These are phyloP conservation scores for Neoboletus brunneissimus DNA, from an alignment of 768 basidiomycete species.

Conservation along the genomic window DNA sequence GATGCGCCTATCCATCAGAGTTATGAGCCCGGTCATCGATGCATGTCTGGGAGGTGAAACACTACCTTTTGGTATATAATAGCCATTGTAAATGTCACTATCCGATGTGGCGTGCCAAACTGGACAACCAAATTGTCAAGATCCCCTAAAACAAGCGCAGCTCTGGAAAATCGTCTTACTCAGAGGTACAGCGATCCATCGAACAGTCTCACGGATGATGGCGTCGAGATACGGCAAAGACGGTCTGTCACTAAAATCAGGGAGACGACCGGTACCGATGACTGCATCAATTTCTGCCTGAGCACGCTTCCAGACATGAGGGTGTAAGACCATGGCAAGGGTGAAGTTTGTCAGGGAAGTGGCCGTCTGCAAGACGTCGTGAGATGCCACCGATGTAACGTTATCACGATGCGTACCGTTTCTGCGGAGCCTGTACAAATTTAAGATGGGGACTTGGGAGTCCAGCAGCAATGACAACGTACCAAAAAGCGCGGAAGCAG, in stretches of 20 bases:
- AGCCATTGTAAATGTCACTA: conserved; percentile 27
- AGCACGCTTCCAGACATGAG: neutral
- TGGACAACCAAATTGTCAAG: neutral
- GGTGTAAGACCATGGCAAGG: neutral
- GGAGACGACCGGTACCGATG: neutral
- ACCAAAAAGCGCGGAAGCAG: neutral
- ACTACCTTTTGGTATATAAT: conserved; percentile 33
- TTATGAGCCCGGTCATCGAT: neutral
- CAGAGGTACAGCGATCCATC: neutral
- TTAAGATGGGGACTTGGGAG: neutral
- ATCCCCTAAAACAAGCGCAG: neutral
- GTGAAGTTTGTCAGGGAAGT: neutral
- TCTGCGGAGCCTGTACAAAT: neutral
- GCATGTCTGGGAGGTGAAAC: neutral
- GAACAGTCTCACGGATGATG: conserved; percentile 3
- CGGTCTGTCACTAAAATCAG: neutral
- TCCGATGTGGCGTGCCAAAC: conserved; percentile 17
- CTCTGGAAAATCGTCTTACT: neutral
- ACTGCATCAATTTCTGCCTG: neutral
- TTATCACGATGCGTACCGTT: neutral
- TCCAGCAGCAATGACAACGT: neutral
- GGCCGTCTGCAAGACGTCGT: neutral
- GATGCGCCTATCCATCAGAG: neutral
- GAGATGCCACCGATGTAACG: neutral
- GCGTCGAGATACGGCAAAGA: conserved; percentile 9